Evolutionary conservation across 2,329 filamentous ascomycete species (phyloP), one percentile per base, ranked within the genome.

Genomic region (Lachnellula willkommii): DNA sequence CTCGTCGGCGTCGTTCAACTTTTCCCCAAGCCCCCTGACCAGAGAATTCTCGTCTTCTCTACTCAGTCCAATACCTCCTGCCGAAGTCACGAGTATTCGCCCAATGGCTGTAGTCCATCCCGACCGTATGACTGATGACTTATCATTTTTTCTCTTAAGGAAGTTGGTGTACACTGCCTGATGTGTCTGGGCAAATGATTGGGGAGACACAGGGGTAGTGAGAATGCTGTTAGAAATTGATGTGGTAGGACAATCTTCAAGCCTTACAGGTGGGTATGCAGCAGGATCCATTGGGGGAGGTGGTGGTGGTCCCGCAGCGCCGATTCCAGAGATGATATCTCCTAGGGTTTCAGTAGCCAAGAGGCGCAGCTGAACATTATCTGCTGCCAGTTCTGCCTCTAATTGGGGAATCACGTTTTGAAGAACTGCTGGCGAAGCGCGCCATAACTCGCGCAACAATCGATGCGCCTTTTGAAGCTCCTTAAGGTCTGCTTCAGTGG

Each of bases 351-450:
- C 90, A 0, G 93, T 95, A 2, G 93, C 93, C 55, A 99, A 80
- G 57, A 90, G 81, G 52, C 94, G 88, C 54, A 99, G 76, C 64
- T 94, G 85, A 3, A 92, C 79, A 58, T 95, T 95, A 68, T 99
- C 94, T 0, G 92, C 91, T 3, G 87, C 88, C 52, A 99, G 77
- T 74, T 99, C 94, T 36, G 90, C 89, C 68, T 97, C 93, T 40
- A 99, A 78, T 71, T 96, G 92, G 4, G 92, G 92, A 52, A 99
- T 87, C 12, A 99, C 93, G 66, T 96, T 96, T 62, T 90, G 87
- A 17, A 99, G 80, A 28, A 97, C 89, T 32, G 87, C 81, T 0
- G 95, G 92, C 37, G 89, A 89, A 47, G 93, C 92, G 61, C 92
- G 85, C 93, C 95, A 99, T 17, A 99, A 79, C 72, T 99, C 94